Base-by-base conservation (phyloP, 2,329 filamentous ascomycete species). In the Myotisia sp. region DNA sequence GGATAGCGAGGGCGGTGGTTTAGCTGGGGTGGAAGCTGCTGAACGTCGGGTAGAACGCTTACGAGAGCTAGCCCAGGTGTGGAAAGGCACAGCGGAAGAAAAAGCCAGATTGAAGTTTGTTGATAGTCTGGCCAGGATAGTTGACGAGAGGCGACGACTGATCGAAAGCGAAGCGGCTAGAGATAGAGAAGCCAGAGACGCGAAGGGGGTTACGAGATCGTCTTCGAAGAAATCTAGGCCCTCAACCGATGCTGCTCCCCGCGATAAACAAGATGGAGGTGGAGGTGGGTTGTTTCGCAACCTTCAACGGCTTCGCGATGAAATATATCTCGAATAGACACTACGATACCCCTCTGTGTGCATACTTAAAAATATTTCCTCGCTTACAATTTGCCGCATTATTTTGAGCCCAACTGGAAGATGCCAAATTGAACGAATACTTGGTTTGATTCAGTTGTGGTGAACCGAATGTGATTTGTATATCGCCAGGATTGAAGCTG, bases 21-120 rank as follows among this genome's bases (percentile, higher is more conserved):
- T 76, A 8, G 66, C 68, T 28, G 82, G 81, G 10, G 65, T 90
- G 6, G 50, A 55, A 5, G 73, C 74, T 36, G 90, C 90, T 0
- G 71, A 71, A 8, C 67, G 68, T 36, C 67, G 82, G 28, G 76
- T 95, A 9, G 77, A 84, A 49, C 74, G 81, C 50, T 65, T 95
- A 37, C 77, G 84, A 49, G 70, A 76, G 42, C 59, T 95, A 42
- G 74, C 75, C 3, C 61, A 61, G n/a, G 76, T 98, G 14, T 98
- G 90, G 86, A 87, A 80, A 53, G 85, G 85, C n/a, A 94, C 90
- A 2, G 79, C 82, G 0, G 90, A 98, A 60, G 90, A 95, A 55
- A 92, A 82, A 58, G 83, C 84, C 4, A 67, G 90, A 34, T 62
- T 62, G 6, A 80, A 74, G 48, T 85, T 94, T 52, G 76, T 98